These are phyloP conservation scores for Coffea humblotiana DNA, from an alignment of 305 asterid genomes.

Conservation along the genomic window DNA sequence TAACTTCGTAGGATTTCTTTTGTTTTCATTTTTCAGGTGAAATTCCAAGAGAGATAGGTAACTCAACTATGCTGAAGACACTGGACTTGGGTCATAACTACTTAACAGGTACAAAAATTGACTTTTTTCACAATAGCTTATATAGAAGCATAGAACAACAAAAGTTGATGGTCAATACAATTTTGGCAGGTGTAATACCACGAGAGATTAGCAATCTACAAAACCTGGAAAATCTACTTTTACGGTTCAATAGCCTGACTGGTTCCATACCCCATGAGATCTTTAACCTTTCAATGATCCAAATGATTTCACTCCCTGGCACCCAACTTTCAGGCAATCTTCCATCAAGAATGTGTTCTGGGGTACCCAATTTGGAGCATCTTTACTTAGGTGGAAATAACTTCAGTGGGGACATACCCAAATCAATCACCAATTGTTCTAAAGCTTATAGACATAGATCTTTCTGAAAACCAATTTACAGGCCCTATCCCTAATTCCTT, in stretches of 20 bases:
- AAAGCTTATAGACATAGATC: no score
- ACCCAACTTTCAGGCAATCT: constrained; percentile 23
- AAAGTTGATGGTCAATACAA: neutral
- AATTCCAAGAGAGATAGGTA: constrained; percentile 22
- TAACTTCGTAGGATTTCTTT: neutral
- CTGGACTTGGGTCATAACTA: constrained; percentile 10
- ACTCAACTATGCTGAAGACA: constrained; percentile 1
- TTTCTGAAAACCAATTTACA: no score
- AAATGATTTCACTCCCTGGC: neutral
- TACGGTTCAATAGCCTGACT: neutral
- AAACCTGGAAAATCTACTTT: neutral
- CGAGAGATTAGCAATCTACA: constrained; percentile 20
- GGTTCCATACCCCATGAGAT: constrained; percentile 19
- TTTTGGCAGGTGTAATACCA: constrained; percentile 18
- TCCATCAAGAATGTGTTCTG: constrained; percentile 7
- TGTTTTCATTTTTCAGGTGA: constrained; percentile 3
- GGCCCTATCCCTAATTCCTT: no score
- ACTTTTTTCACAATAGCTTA: no score
- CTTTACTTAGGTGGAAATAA: neutral
- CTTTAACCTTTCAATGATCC: constrained; percentile 20
- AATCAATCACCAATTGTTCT: neutral
- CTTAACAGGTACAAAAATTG: constrained; percentile 12
- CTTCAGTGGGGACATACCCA: neutral
- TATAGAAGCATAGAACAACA: no score
- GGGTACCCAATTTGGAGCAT: constrained; percentile 1